A percentile compares a stretch with the other conserved stretches of the same genome.
phyloP scores from a whole-genome alignment of 1,284 basidiomycete species.

The Mixia osmundae region DNA sequence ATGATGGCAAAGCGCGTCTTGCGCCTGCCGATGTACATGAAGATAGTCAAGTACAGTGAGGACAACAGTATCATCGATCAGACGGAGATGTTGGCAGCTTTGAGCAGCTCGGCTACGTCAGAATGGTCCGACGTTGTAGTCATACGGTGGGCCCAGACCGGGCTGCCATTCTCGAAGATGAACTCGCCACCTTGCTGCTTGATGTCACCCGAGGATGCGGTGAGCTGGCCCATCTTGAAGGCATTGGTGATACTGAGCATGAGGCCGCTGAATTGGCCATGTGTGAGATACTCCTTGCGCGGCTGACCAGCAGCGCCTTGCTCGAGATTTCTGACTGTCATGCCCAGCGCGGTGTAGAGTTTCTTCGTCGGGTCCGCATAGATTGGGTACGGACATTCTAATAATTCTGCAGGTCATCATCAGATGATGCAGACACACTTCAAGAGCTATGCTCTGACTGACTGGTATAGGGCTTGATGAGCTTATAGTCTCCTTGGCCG shows the following conservation, averaged over 20 bases:
- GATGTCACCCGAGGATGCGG: too few relatives aligned
- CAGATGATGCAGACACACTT: background rate
- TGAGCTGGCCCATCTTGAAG: too few relatives aligned
- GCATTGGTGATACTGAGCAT: slow-evolving; percentile 3
- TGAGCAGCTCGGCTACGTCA: too few relatives aligned
- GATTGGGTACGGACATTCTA: slow-evolving; percentile 20
- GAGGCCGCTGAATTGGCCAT: slow-evolving; percentile 3
- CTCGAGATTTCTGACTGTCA: slow-evolving; percentile 21
- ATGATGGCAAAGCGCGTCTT: too few relatives aligned
- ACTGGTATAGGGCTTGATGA: slow-evolving; percentile 31
- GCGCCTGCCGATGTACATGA: too few relatives aligned
- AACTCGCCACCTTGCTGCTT: slow-evolving; percentile 17
- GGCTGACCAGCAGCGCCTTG: slow-evolving; percentile 1
- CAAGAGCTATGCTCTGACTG: background rate
- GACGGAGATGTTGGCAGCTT: too few relatives aligned
- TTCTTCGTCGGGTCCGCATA: slow-evolving; percentile 36
- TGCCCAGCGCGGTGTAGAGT: slow-evolving; percentile 31
- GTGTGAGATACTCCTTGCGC: slow-evolving; percentile 5
- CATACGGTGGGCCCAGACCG: too few relatives aligned
- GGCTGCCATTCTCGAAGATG: too few relatives aligned
- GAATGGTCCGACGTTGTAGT: too few relatives aligned
- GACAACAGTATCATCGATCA: too few relatives aligned
- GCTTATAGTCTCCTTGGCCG: slow-evolving; percentile 37
- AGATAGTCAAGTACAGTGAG: too few relatives aligned
- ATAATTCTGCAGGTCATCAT: background rate